These are phyloP conservation scores for Tricholoma terreum DNA, from an alignment of 768 basidiomycete genomes.

Conservation along the genomic window DNA sequence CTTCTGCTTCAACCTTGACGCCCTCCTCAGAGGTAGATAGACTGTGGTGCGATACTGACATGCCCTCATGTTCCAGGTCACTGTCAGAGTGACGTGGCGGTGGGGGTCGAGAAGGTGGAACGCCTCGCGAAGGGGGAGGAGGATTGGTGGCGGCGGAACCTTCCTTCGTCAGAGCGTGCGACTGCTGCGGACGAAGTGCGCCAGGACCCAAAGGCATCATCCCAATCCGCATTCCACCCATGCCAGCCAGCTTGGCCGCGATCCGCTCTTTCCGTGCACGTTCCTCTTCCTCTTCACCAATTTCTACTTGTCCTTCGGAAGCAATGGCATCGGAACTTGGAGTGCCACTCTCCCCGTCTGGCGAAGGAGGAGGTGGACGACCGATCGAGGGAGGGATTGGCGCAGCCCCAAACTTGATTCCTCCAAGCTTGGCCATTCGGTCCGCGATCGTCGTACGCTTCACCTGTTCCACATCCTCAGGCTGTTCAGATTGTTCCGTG, in stretches of 20 bases:
- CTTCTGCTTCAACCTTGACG: slow-evolving; percentile 64
- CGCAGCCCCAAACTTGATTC: slow-evolving; percentile 77
- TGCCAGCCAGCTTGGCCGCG: slow-evolving; percentile 48
- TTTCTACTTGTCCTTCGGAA: slow-evolving; percentile 25
- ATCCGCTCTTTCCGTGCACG: slow-evolving; percentile 53
- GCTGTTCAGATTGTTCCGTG: slow-evolving; percentile 10
- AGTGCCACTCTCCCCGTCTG: slow-evolving; percentile 24
- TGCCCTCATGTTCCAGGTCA: slow-evolving; percentile 44
- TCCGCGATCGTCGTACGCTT: slow-evolving; percentile 79
- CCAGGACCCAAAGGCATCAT: slow-evolving; percentile 46
- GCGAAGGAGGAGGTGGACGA: slow-evolving; percentile 35
- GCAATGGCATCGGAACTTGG: slow-evolving; percentile 9
- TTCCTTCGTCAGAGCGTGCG: slow-evolving; percentile 24
- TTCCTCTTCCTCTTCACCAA: slow-evolving; percentile 61
- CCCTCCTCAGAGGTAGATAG: slow-evolving; percentile 52
- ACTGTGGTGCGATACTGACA: slow-evolving; percentile 27
- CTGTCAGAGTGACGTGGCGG: slow-evolving; percentile 32
- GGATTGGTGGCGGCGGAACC: background rate
- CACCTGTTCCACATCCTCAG: slow-evolving; percentile 42
- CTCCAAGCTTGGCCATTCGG: slow-evolving; percentile 92
- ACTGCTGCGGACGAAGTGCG: slow-evolving; percentile 28
- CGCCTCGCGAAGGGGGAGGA: slow-evolving; percentile 8
- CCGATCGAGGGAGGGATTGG: slow-evolving; percentile 37
- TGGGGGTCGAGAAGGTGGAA: slow-evolving; percentile 17
- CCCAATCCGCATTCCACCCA: slow-evolving; percentile 59